Base-by-base conservation (phyloP, 2,329 filamentous ascomycete species). In the Rutstroemia sp. region DNA sequence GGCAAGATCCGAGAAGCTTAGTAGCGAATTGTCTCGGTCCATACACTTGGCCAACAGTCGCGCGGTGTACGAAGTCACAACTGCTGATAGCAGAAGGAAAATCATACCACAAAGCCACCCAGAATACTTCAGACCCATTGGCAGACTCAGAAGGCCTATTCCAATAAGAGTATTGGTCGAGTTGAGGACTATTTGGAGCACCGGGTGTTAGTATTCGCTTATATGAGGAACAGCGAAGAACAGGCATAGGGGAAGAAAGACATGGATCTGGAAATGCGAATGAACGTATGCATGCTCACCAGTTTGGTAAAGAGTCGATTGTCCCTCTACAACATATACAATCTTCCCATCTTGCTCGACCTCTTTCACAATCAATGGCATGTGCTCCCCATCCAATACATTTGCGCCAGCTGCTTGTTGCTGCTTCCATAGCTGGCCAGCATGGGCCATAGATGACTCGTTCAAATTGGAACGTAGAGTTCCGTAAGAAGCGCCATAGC, bases 221-320 rank as follows among this genome's bases (percentile, higher is more conserved):
- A 34, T 34, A 34, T 34, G 10, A 34, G 4, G 1, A 34, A 12
- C 30, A 10, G 30, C 30, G 30, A 34, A 34, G 12, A 12, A 34
- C 10, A 34, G 30, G 30, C 27, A 34, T 12, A 34, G 30, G 9
- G 9, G 27, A 34, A 34, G 30, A 34, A 10, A 34, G 9, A 12
- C 12, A 9, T 12, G 12, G 30, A 34, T 34, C 30, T 12, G 12
- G 9, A 34, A 34, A 34, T 34, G 30, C 9, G 30, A 34, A 34
- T 34, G 10, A 34, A 12, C 4, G 12, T 12, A 12, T 34, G 30
- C 10, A 34, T 34, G 30, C 30, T 34, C 4, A 34, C 30, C 30
- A 5, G 92, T 97, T 74, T 97, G 92, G 0, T 91, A 91, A 16
- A 97, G 78, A 1, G 92, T 99, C n/a, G 90, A 95, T 73, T 95